Conservation (phyloP, 345 rosid genomes). For the Boechera divaricarpa region DNA sequence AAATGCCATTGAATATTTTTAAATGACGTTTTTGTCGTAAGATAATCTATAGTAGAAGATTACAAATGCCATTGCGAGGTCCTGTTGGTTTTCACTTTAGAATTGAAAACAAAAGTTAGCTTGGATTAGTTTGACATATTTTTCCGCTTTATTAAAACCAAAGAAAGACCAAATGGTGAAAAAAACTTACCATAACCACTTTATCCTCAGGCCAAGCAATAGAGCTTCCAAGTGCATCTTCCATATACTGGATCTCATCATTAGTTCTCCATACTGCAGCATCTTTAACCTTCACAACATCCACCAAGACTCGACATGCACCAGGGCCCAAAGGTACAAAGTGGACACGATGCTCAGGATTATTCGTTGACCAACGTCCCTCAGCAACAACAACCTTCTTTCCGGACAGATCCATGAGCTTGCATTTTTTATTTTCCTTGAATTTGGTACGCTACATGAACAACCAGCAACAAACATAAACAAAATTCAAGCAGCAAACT, state of each 20-base stretch:
- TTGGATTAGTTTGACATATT: no score
- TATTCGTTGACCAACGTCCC: background rate
- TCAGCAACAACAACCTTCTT: background rate
- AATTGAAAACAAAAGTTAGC: no score
- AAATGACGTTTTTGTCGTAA: no score
- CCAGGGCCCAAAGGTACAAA: background rate
- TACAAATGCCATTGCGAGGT: no score
- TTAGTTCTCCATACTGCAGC: constrained; percentile 6
- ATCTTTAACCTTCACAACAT: background rate
- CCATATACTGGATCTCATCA: background rate
- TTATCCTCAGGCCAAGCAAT: background rate
- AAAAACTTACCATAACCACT: background rate
- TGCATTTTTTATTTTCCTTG: background rate
- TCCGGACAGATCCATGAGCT: background rate
- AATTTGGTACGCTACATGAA: background rate
- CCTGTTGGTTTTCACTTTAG: no score
- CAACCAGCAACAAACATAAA: background rate
- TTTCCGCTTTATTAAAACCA: no score
- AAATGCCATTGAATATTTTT: no score
- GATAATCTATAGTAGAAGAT: no score
- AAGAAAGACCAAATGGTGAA: no score
- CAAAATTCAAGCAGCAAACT: no score
- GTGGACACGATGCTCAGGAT: background rate
- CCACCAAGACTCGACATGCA: background rate
- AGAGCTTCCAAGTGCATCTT: background rate